Evolutionary conservation across 768 basidiomycete species (phyloP).

Genomic region (Sarcodon aspratus): DNA sequence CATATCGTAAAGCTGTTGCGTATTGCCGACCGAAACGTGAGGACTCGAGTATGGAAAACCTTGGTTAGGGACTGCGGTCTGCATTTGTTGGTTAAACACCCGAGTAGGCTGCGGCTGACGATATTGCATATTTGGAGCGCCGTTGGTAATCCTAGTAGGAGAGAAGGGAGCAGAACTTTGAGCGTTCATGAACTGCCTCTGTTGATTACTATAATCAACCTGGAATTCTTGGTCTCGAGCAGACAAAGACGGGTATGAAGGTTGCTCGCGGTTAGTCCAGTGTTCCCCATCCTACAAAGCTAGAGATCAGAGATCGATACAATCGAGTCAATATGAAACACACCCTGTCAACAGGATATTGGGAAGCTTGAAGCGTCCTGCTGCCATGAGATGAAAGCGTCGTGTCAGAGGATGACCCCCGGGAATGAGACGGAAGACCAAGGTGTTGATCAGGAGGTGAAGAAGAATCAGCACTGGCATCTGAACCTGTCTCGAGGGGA

Average conservation of each 20-base stretch:
- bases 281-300: background rate
- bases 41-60: slow-evolving; percentile 32
- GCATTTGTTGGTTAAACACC: slow-evolving; percentile 41
- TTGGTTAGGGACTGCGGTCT: slow-evolving; percentile 34
- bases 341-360: background rate
- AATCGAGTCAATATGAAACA: background rate
- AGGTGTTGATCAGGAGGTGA: slow-evolving; percentile 66
- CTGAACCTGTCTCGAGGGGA: slow-evolving; percentile 63
- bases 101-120: slow-evolving; percentile 44
- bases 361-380: slow-evolving; percentile 42
- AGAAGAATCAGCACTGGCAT: slow-evolving; percentile 52
- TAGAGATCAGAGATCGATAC: slow-evolving; percentile 7
- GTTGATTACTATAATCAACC: slow-evolving; percentile 47
- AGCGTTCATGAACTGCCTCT: slow-evolving; percentile 40
- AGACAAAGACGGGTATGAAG: slow-evolving; percentile 58
- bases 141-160: slow-evolving; percentile 40
- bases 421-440: slow-evolving; percentile 53
- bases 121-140: slow-evolving; percentile 35
- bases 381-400: slow-evolving; percentile 49
- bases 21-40: slow-evolving; percentile 57
- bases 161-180: slow-evolving; percentile 30
- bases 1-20: slow-evolving; percentile 76
- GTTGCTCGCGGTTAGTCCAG: slow-evolving; percentile 17
- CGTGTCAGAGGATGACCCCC: slow-evolving; percentile 76
- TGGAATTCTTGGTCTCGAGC: slow-evolving; percentile 29